Base-by-base conservation (phyloP, 2,329 filamentous ascomycete genomes). In the Dactylellina sp. region DNA sequence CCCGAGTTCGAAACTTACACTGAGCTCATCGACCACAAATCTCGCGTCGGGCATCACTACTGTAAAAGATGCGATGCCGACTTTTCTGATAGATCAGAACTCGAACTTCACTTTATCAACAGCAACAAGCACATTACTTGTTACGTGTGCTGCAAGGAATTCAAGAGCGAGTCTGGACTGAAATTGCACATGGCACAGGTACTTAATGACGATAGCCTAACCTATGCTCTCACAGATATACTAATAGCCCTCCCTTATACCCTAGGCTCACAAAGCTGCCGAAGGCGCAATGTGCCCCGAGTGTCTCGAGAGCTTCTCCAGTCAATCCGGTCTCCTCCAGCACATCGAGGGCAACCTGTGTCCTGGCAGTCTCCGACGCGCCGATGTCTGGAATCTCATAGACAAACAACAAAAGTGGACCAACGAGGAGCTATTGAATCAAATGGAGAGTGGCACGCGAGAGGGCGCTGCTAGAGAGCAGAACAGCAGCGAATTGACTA, bases 51-150 rank as follows among this genome's bases (percentile, higher is more conserved):
- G 4, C 56, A 72, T 14, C 56, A 71, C 14, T 77, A 76, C 35
- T 77, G 76, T 46, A 37, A 35, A 14, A 52, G 65, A 11, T 77
- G 76, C 47, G 76, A 77, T 35, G 72, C 68, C 5, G 76, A 77
- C 20, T 77, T 77, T 25, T 37, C 44, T 7, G 63, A 40, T 12
- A 44, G 64, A 14, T 42, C 64, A 12, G 66, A 44, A 3, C 24
- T 76, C 28, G 66, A 71, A 47, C 61, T 76, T 1, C 76, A 77
- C 28, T 18, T 72, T 16, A 50, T 77, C 9, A 77, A 64, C 22
- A 77, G 76, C 37, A 71, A 75, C 22, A 55, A 75, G 18, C 76
- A 77, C 52, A 77, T 77, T 12, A 71, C 76, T 24, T 77, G 76
- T 22, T 64, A 66, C 11, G 37, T 77, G 16, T 77, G 76, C 55